Evolutionary conservation across 2,329 filamentous ascomycete genomes (phyloP), one percentile per base, ranked within the genome.

Genomic region (Aspergillus pseudotamarii): DNA sequence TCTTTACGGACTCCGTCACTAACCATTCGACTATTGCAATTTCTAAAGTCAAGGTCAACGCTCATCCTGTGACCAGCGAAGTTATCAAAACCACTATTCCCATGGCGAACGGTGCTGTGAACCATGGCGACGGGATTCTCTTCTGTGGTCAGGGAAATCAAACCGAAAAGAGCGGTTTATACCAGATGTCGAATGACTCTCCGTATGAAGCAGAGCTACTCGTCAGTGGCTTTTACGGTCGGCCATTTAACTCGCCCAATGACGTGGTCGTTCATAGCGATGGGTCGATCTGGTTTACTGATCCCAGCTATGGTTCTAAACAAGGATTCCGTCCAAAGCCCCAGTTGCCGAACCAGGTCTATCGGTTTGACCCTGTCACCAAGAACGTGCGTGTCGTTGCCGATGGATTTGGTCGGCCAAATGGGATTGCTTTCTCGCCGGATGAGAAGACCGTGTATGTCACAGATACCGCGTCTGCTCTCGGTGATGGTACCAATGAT

Each of bases 21-120:
- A 66, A 68, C 38, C 10, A 68, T 21, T 56, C 58, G 6, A 71
- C 64, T 2, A 68, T 71, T 62, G 61, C 66, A 21, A 62, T 72
- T 34, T 64, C 67, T 16, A 69, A 66, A 28, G 66, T 69, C 45
- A 64, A 43, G 32, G 45, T 69, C 21, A 64, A 30, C 51, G 55
- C 60, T 19, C 46, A 65, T 1, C 57, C 59, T 2, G 58, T 68
- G 2, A 66, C 60, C 5, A 73, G 74, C 6, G 77, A 81, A 51
- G 74, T 80, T 48, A 72, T 83, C 28, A 70, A 73, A 1, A 72
- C 71, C 0, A 71, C 74, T 4, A 72, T 83, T 0, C 71, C 73
- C 3, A 81, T 85, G 80, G 76, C 79, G 4, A 85, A 85, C 53
- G 83, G 83, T 38, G 83, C 81, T 11, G 79, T 83, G 53, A 84